Conservation (phyloP, 108 stramenopile genomes). For the Heterococcus sp. region DNA sequence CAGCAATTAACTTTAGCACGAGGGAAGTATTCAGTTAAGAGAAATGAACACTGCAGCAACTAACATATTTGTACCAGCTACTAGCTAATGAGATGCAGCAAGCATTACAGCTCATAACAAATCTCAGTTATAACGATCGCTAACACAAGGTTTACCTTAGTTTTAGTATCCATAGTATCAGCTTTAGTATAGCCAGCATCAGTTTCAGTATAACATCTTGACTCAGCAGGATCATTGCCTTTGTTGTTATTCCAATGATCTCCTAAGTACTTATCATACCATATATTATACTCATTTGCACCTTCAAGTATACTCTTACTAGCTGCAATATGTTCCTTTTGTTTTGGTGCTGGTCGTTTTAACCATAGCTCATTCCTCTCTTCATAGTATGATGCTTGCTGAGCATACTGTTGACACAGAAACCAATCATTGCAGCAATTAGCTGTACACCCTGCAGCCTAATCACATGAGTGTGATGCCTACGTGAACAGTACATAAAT, state of each 20-base stretch:
- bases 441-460: no score
- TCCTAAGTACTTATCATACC: constrained; percentile 45
- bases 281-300: not conserved
- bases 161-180: constrained; percentile 24
- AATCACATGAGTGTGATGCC: not conserved
- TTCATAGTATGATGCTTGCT: not conserved
- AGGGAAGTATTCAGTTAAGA: not conserved
- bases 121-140: not conserved
- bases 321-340: not conserved
- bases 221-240: constrained; percentile 37
- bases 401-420: not conserved
- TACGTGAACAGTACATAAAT: not conserved
- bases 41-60: not conserved
- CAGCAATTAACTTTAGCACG: not conserved
- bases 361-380: not conserved
- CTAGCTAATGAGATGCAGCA: not conserved
- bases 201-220: constrained; percentile 32
- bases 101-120: not conserved
- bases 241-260: constrained; percentile 23
- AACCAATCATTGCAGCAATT: no score
- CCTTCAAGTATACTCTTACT: not conserved
- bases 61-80: not conserved
- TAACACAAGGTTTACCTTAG: not conserved
- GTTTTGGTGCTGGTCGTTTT: not conserved
- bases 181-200: constrained; percentile 43